A percentile compares a stretch with the other conserved stretches of the same genome.
Conservation (phyloP, 2,329 filamentous ascomycete species). For the Alternaria gaisen region DNA sequence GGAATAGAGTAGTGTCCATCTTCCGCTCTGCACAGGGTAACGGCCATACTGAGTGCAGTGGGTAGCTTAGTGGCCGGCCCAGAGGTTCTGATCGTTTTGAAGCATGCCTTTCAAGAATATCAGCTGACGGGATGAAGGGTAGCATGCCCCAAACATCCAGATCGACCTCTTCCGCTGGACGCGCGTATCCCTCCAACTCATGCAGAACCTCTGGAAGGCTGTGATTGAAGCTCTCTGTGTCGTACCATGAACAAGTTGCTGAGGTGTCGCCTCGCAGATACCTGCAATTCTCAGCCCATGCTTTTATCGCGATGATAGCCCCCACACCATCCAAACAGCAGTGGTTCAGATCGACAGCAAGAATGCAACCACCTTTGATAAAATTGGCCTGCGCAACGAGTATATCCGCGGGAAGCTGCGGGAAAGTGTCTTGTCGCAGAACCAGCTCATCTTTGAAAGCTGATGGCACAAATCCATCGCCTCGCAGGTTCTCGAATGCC, state of each 20-base stretch:
- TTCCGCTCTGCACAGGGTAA: constrained; percentile 35
- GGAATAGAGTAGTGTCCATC: constrained; percentile 44
- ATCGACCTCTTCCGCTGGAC: constrained; percentile 27
- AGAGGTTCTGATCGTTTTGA: neutral
- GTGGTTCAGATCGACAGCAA: constrained; percentile 32
- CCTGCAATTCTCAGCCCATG: constrained; percentile 38
- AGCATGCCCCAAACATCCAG: constrained; percentile 28
- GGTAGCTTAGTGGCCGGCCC: constrained; percentile 31
- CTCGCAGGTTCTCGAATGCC: constrained; percentile 23
- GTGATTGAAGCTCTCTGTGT: constrained; percentile 35
- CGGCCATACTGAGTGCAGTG: constrained; percentile 41
- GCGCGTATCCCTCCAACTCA: constrained; percentile 24
- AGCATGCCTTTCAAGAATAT: constrained; percentile 7
- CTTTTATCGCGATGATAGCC: constrained; percentile 30
- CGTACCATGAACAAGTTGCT: constrained; percentile 32
- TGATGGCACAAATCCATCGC: constrained; percentile 29
- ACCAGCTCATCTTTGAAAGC: constrained; percentile 28
- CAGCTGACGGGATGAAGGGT: constrained; percentile 27
- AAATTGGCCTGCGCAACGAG: constrained; percentile 42
- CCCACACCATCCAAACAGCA: constrained; percentile 34
- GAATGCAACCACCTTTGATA: constrained; percentile 36
- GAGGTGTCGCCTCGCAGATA: constrained; percentile 31
- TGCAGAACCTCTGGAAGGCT: constrained; percentile 33
- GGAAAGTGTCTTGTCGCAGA: constrained; percentile 22
- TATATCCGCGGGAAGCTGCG: constrained; percentile 31